Conservation (phyloP, 106 monocot genomes). For the Allium cepa region DNA sequence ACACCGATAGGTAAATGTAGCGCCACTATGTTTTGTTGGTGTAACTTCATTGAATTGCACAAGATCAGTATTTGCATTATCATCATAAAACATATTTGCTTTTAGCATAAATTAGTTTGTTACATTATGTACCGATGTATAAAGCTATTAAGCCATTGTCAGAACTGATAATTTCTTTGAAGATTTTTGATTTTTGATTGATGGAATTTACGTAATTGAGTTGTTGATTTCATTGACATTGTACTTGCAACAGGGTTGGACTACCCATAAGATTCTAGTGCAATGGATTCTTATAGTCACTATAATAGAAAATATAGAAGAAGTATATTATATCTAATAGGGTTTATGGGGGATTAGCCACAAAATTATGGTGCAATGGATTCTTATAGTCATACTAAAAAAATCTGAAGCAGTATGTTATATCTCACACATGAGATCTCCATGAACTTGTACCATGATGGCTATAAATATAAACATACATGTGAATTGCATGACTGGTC, state of each 20-base stretch:
- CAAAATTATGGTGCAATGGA: no score
- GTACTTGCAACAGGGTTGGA: no score
- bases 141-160: neutral
- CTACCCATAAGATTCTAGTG: no score
- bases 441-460: no score
- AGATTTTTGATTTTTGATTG: neutral
- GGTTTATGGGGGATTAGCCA: no score
- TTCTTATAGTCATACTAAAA: neutral
- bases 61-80: neutral
- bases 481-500: neutral
- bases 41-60: neutral
- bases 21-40: neutral
- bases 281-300: no score
- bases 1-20: constrained; percentile 64
- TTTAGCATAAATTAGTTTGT: neutral
- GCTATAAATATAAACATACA: no score
- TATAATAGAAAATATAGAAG: no score
- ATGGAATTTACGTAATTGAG: neutral
- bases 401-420: neutral
- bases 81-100: neutral
- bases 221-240: no score
- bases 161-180: neutral
- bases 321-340: no score
- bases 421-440: no score
- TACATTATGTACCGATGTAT: neutral